These are phyloP conservation scores for Dipteronia dyeriana DNA, from an alignment of 345 rosid species.

Conservation along the genomic window DNA sequence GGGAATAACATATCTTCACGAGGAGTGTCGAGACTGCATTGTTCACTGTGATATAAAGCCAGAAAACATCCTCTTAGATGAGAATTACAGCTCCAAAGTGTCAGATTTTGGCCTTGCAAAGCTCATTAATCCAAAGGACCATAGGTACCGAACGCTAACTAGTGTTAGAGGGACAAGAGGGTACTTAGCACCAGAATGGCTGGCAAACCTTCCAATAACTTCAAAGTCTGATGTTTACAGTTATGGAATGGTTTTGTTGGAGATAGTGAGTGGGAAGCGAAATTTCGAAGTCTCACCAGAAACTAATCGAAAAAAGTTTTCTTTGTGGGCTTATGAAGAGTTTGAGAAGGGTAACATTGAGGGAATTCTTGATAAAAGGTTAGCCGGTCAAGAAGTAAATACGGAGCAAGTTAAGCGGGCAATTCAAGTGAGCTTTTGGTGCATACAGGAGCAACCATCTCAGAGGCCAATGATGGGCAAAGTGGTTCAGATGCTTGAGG, in stretches of 20 bases:
- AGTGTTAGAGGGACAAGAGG: slow-evolving; percentile 49
- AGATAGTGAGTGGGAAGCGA: slow-evolving; percentile 53
- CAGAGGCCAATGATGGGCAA: slow-evolving; percentile 60
- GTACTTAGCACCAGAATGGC: slow-evolving; percentile 63
- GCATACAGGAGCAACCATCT: slow-evolving; percentile 57
- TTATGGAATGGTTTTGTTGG: slow-evolving; percentile 62
- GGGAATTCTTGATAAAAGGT: slow-evolving; percentile 43
- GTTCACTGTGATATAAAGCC: slow-evolving; percentile 60
- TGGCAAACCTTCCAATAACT: slow-evolving; percentile 49
- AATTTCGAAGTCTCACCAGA: slow-evolving; percentile 44
- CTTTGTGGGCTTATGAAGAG: slow-evolving; percentile 65
- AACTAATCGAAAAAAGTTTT: slow-evolving; percentile 50
- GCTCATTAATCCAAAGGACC: slow-evolving; percentile 39
- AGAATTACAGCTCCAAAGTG: slow-evolving; percentile 48
- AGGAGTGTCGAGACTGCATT: slow-evolving; percentile 55
- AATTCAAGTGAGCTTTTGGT: slow-evolving; percentile 54
- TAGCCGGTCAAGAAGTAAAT: slow-evolving; percentile 34
- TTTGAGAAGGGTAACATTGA: slow-evolving; percentile 42
- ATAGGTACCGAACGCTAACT: slow-evolving; percentile 28
- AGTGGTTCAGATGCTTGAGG: slow-evolving; percentile 64
- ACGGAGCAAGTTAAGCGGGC: slow-evolving; percentile 48
- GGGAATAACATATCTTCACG: slow-evolving; percentile 63
- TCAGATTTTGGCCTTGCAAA: slow-evolving; percentile 62
- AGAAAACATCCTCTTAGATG: slow-evolving; percentile 62
- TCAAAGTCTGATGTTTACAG: slow-evolving; percentile 63